Evolutionary conservation across 495 filamentous ascomycete species (phyloP).

Genomic region (Apodospora peruviana): DNA sequence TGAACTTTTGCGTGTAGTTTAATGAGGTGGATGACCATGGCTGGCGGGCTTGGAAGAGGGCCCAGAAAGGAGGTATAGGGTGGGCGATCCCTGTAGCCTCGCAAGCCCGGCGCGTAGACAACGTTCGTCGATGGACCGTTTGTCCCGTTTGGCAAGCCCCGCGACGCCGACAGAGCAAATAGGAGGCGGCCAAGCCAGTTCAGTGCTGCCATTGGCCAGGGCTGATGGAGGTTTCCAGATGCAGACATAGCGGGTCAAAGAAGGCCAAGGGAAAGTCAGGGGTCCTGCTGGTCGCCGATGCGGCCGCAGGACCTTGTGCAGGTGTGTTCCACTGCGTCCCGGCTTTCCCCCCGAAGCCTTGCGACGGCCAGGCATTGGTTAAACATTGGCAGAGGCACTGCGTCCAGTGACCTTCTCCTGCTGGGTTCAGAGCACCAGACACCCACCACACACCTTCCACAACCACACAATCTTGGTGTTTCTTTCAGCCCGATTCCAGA

Average conservation of each 20-base stretch:
- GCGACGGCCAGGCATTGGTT: conserved; percentile 18
- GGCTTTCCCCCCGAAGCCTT: conserved; percentile 25
- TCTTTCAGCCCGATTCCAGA: no score
- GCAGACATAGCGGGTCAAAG: conserved; percentile 14
- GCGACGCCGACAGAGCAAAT: conserved; percentile 35
- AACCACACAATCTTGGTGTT: no score
- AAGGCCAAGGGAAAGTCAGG: conserved; percentile 4
- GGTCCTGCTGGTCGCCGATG: conserved; percentile 27
- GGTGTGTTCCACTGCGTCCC: conserved; percentile 30
- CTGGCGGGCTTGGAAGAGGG: conserved; percentile 18
- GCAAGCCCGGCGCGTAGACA: conserved; percentile 45
- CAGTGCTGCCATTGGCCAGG: conserved; percentile 35
- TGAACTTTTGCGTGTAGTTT: conserved; percentile 15
- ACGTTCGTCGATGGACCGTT: conserved; percentile 38
- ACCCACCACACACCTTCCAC: no score
- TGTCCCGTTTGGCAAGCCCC: conserved; percentile 24
- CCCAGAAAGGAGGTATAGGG: conserved; percentile 2
- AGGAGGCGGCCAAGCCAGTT: conserved; percentile 29
- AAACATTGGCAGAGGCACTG: conserved; percentile 14
- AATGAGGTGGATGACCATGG: conserved; percentile 17
- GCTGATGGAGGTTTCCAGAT: conserved; percentile 12
- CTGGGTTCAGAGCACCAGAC: conserved; percentile 1
- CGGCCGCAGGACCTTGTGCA: conserved; percentile 29
- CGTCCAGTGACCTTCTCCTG: conserved; percentile 12
- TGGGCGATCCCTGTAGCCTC: conserved; percentile 31